These are phyloP conservation scores for Phaeotremella skinneri DNA, from an alignment of 768 basidiomycete species.

Conservation along the genomic window DNA sequence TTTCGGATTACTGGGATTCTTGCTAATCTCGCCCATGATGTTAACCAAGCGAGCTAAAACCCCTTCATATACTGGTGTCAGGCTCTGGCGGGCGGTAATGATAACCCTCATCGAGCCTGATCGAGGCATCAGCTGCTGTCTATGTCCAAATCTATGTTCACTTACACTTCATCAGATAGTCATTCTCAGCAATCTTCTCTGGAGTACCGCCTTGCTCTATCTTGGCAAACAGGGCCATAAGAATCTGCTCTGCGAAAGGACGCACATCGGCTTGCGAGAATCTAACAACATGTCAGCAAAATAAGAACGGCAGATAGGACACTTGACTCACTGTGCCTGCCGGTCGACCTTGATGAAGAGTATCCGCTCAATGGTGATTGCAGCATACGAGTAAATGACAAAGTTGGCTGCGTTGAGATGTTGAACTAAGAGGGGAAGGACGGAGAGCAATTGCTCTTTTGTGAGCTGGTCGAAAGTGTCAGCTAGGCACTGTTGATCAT, in stretches of 20 bases:
- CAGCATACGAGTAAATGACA: conserved; percentile 93
- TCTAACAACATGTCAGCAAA: conserved; percentile 53
- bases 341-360: conserved; percentile 80
- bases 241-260: conserved; percentile 70
- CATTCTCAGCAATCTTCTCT: conserved; percentile 94
- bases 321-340: conserved; percentile 64
- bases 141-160: conserved; percentile 4
- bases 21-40: conserved; percentile 82
- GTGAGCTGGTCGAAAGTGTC: conserved; percentile 62
- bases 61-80: conserved; percentile 66
- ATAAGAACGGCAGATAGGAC: background rate
- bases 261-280: conserved; percentile 85
- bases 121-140: background rate
- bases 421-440: conserved; percentile 77
- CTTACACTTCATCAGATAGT: conserved; percentile 95
- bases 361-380: conserved; percentile 95
- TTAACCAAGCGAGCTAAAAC: conserved; percentile 70
- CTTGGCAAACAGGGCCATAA: conserved; percentile 66
- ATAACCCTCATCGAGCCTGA: conserved; percentile 92
- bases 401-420: conserved; percentile 82
- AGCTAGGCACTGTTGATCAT: background rate
- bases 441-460: conserved; percentile 86
- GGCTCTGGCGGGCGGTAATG: conserved; percentile 75
- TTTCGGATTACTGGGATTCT: conserved; percentile 94
- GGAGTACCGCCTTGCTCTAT: conserved; percentile 76